Conservation (phyloP, 495 filamentous ascomycete genomes). For the Darksidea phi region DNA sequence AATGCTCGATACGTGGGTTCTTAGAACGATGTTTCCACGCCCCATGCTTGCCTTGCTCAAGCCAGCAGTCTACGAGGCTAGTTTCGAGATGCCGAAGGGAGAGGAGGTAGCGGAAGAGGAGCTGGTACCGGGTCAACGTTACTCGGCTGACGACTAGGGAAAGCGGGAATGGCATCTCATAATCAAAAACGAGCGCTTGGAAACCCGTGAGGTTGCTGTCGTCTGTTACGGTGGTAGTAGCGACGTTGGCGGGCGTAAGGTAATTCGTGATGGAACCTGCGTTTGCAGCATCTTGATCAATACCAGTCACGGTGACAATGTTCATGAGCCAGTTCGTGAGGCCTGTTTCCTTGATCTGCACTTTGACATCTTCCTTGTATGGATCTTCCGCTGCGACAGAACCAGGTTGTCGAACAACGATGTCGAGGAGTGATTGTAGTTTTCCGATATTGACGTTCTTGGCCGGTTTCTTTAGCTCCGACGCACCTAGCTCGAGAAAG, state of each 20-base stretch:
- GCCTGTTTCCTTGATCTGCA: slow-evolving; percentile 91
- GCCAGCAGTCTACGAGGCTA: slow-evolving; percentile 80
- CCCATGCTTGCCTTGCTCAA: slow-evolving; percentile 78
- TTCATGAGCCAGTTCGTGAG: slow-evolving; percentile 92
- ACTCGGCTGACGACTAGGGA: slow-evolving; percentile 95
- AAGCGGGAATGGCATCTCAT: slow-evolving; percentile 91
- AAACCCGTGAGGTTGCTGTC: slow-evolving; percentile 88
- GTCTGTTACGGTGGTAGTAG: slow-evolving; percentile 54
- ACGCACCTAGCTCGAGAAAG: slow-evolving; percentile 85
- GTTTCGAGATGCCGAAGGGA: slow-evolving; percentile 85
- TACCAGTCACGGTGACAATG: slow-evolving; percentile 90
- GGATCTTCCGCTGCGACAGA: slow-evolving; percentile 91
- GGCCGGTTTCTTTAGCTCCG: slow-evolving; percentile 84
- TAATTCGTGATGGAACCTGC: slow-evolving; percentile 50
- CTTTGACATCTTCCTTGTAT: slow-evolving; percentile 96
- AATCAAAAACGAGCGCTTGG: slow-evolving; percentile 89
- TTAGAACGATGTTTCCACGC: slow-evolving; percentile 81
- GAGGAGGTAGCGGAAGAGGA: slow-evolving; percentile 89
- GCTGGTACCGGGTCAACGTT: slow-evolving; percentile 91
- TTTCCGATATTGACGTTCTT: slow-evolving; percentile 87
- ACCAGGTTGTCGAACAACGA: slow-evolving; percentile 91
- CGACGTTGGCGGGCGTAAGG: slow-evolving; percentile 51
- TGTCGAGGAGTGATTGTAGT: slow-evolving; percentile 87
- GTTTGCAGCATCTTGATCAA: slow-evolving; percentile 74
- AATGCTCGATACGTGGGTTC: slow-evolving; percentile 73